Base-by-base conservation (phyloP, 306 rosid genomes). In the Cicer yamashitae region DNA sequence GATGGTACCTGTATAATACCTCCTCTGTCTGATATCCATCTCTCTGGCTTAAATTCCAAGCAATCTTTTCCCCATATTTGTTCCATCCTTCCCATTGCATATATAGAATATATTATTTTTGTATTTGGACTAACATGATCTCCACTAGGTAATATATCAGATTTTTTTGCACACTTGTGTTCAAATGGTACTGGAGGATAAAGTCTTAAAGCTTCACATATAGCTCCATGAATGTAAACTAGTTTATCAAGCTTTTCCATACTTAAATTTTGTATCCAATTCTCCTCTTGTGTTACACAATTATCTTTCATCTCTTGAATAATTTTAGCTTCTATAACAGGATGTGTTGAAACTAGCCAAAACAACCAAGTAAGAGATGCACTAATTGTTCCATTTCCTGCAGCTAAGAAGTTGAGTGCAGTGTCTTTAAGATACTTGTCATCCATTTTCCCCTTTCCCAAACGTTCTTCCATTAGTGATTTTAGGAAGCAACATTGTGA, bases 61-160 rank as follows among this genome's bases (percentile, higher is more conserved):
- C 41, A 75, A 4, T 63, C 79, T 14, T 63, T 6, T 17, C 79
- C 79, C 79, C 72, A 75, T 17, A 41, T 63, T 17, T 75, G 22
- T 40, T 75, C 71, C 62, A 51, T 62, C 40, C 79, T 75, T 47
- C 72, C 79, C 72, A 75, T 63, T 11, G 72, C 8, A n/a, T 75
- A 75, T 20, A 75, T 7, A 39, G 15, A 48, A 30, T 48, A 75
- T 1, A 38, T 0, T 61, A 75, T 0, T 3, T 5, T 63, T 3
- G 41, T 48, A 20, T 75, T 75, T 47, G 79, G 64, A 17, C 18
- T 18, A 17, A 75, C 53, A 63, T 41, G 22, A 13, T 50, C 30
- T 39, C 64, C 79, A 75, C 79, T 75, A 3, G 79, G 72, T 2
- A 75, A 63, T 51, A 39, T 63, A 13, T 75, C 79, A 7, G 72